These are phyloP conservation scores for Cystobasidium slooffiae DNA, from an alignment of 1,284 basidiomycete genomes.

Conservation along the genomic window DNA sequence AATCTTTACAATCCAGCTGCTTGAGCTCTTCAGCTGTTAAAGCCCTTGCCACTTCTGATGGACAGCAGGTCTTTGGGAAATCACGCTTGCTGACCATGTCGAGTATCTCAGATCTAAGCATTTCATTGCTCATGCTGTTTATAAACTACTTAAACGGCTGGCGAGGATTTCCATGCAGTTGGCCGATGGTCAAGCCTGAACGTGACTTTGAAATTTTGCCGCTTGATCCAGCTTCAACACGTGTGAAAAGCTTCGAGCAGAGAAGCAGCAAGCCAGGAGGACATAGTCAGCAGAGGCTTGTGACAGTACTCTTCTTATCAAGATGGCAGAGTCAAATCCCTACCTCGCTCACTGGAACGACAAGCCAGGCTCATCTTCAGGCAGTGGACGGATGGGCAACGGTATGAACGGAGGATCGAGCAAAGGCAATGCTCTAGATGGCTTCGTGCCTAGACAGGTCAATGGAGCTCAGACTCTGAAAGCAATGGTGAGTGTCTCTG, in stretches of 20 bases:
- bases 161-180: not conserved
- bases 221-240: slow-evolving; percentile 3
- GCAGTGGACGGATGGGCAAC: slow-evolving; percentile 12
- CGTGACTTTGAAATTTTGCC: not conserved
- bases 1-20: slow-evolving; percentile 19
- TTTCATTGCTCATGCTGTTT: not conserved
- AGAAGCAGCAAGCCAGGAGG: not conserved
- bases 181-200: not conserved
- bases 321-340: slow-evolving; percentile 59
- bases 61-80: slow-evolving; percentile 40
- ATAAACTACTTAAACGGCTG: not conserved
- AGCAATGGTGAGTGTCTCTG: slow-evolving; percentile 66
- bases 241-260: not conserved
- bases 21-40: slow-evolving; percentile 20
- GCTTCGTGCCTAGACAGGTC: slow-evolving; percentile 78
- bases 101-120: slow-evolving; percentile 1
- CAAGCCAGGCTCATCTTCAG: slow-evolving; percentile 36
- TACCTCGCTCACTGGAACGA: slow-evolving; percentile 63
- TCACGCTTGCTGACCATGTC: slow-evolving; percentile 33
- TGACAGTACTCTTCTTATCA: not conserved
- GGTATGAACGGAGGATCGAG: slow-evolving; percentile 19
- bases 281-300: not conserved
- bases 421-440: slow-evolving; percentile 65
- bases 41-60: slow-evolving; percentile 36
- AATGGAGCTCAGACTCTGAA: slow-evolving; percentile 70